Base-by-base conservation (phyloP, 2,329 filamentous ascomycete genomes). In the Penicillium sp. region DNA sequence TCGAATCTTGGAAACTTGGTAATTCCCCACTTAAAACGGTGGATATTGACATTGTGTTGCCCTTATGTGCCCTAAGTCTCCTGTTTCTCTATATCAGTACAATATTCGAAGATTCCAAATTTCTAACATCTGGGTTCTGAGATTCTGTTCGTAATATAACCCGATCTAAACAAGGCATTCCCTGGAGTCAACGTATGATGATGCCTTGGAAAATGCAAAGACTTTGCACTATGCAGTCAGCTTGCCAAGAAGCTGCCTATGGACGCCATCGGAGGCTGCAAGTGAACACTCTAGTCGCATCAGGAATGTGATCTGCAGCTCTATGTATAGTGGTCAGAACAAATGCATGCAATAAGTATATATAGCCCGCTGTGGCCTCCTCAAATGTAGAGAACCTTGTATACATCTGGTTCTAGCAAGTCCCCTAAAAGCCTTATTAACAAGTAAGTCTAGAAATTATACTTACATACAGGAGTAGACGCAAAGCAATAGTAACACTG, bases 191-290 rank as follows among this genome's bases (percentile, higher is more conserved):
- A 51, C 46, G 50, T 55, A 55, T 44, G 37, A 54, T 53, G 53
- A 54, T 61, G 40, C 40, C 37, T 40, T 42, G 29, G 26, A 32
- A 39, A 42, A 48, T 58, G 53, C 50, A 52, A 57, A 58, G 43
- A 16, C 35, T 50, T 46, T 62, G 46, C 42, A 57, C 56, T 55
- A 53, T 63, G 59, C 59, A 63, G 55, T 57, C 55, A 57, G 54
- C 48, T 45, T 53, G 61, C 53, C 59, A 59, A 61, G 55, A 42
- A 20, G 29, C 29, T 44, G 16, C 9, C 31, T 44, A 38, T 52
- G 51, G 34, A 52, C 51, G 22, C 38, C 38, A 50, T 50, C 20
- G 7, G 46, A 50, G 47, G 35, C 42, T 55, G 40, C 43, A 39
- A 54, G 29, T 45, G 46, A 50, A 47, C 14, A 49, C 20, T 44